phyloP scores from a whole-genome alignment of 192 early-diverging fungal species.

The Mortierella claussenii region DNA sequence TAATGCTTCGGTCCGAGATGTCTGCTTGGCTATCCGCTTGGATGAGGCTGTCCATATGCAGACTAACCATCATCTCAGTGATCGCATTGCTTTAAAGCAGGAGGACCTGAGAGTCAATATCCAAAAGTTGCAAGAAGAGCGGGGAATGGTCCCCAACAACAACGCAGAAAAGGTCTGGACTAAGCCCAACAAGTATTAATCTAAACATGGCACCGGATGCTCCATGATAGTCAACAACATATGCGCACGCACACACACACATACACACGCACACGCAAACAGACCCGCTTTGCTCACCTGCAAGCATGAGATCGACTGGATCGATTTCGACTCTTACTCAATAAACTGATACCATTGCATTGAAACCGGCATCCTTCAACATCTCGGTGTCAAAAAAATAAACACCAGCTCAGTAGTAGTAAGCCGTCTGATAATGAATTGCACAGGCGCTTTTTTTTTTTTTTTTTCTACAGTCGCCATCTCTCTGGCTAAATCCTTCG shows the following conservation, averaged over 20 bases:
- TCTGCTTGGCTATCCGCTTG: constrained; percentile 87
- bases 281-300: too few relatives aligned
- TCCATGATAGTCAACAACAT: too few relatives aligned
- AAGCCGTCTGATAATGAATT: too few relatives aligned
- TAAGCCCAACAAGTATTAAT: constrained; percentile 45
- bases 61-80: constrained; percentile 89
- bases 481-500: background rate
- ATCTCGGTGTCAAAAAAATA: too few relatives aligned
- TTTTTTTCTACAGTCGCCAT: background rate
- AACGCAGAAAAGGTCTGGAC: constrained; percentile 47
- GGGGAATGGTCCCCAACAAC: constrained; percentile 36
- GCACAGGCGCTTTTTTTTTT: background rate
- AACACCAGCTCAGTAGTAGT: too few relatives aligned
- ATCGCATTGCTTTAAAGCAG: constrained; percentile 63
- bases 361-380: too few relatives aligned
- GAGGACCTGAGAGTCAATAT: constrained; percentile 44
- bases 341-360: too few relatives aligned
- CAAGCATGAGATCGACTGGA: too few relatives aligned
- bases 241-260: too few relatives aligned
- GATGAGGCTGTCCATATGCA: constrained; percentile 93
- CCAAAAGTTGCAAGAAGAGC: constrained; percentile 45
- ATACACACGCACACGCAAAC: too few relatives aligned
- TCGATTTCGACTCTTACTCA: too few relatives aligned
- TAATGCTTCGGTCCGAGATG: constrained; percentile 82
- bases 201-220: too few relatives aligned